phyloP scores from a whole-genome alignment of 129 eudicot genomes.

The Ambrosia trifida region DNA sequence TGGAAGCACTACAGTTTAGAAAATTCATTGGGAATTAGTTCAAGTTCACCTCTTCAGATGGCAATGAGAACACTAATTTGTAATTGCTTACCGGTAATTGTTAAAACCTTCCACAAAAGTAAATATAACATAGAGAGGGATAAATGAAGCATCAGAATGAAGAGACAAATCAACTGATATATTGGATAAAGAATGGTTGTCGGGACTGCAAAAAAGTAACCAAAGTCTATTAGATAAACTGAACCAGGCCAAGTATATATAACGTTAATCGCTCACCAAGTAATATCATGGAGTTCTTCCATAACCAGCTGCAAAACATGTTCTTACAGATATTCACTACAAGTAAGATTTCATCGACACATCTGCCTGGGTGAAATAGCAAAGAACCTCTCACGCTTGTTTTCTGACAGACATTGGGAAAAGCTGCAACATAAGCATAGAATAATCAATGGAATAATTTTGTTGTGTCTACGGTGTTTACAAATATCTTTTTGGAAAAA shows the following conservation, averaged over 20 bases:
- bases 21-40: not conserved
- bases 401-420: no score
- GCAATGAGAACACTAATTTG: no score
- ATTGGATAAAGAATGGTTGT: not conserved
- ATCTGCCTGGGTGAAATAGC: no score
- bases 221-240: not conserved
- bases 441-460: no score
- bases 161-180: not conserved
- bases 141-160: conserved; percentile 1
- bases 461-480: no score
- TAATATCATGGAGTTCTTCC: no score
- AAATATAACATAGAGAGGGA: not conserved
- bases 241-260: not conserved
- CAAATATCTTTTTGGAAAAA: not conserved
- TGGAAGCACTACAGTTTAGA: not conserved
- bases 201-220: not conserved
- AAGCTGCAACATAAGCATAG: no score
- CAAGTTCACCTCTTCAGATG: not conserved
- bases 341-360: no score
- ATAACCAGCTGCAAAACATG: no score
- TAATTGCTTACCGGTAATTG: not conserved
- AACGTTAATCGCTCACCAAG: no score
- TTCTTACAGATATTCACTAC: no score
- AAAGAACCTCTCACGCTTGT: no score
- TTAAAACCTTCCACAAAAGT: not conserved